phyloP scores from a whole-genome alignment of 1,284 basidiomycete species.

The Paramarasmius palmivorus region DNA sequence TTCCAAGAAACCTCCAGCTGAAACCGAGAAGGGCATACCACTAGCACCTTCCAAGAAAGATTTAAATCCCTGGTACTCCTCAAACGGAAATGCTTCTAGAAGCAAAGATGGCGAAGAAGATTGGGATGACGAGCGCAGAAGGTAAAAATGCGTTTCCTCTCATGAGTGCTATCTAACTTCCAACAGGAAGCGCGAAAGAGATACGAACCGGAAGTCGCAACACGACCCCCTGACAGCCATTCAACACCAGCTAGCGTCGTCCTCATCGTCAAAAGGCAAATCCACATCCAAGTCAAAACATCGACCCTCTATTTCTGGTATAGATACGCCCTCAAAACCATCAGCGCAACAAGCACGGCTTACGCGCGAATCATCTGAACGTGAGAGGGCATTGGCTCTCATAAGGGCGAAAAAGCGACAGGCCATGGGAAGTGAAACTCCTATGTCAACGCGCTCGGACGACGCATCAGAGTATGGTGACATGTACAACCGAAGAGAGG shows the following conservation, averaged over 20 bases:
- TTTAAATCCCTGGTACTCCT: constrained; percentile 76
- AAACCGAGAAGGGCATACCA: constrained; percentile 69
- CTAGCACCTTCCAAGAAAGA: constrained; percentile 74
- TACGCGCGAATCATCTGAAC: constrained; percentile 70
- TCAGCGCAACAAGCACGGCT: constrained; percentile 54
- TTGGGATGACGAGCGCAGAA: constrained; percentile 28
- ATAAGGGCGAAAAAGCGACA: constrained; percentile 65
- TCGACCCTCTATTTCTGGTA: not conserved
- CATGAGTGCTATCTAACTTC: constrained; percentile 2
- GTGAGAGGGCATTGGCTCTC: constrained; percentile 68
- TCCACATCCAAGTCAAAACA: constrained; percentile 10
- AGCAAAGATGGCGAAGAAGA: constrained; percentile 18
- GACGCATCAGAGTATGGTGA: constrained; percentile 57
- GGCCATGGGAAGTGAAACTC: constrained; percentile 62
- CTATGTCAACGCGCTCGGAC: constrained; percentile 58
- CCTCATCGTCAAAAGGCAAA: constrained; percentile 26
- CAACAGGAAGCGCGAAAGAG: constrained; percentile 60
- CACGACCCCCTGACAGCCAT: constrained; percentile 77
- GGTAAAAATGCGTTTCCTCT: constrained; percentile 20
- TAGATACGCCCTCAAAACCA: constrained; percentile 26
- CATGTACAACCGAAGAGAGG: constrained; percentile 68
- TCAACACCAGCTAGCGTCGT: constrained; percentile 58
- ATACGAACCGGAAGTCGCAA: constrained; percentile 48
- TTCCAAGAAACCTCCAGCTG: constrained; percentile 42
- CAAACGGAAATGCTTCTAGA: constrained; percentile 19